Evolutionary conservation across 2,329 filamentous ascomycete species (phyloP), one percentile per base, ranked within the genome.

Genomic region (Aureobasidium sp.): DNA sequence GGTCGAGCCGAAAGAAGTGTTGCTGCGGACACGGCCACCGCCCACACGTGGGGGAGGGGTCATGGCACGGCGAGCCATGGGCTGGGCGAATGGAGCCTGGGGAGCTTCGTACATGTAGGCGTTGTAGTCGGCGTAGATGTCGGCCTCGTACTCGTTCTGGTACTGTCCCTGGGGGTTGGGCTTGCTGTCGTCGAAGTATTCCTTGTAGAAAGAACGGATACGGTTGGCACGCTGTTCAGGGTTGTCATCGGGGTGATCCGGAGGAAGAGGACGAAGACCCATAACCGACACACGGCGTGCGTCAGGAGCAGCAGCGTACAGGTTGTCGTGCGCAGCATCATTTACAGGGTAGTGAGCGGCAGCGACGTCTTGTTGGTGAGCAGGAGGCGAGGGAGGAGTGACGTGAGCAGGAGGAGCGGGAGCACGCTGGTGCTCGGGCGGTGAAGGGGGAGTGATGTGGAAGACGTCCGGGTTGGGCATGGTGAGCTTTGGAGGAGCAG

Each of bases 141-240:
- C 83, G 25, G 83, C 78, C 63, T 88, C 86, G 69, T 90, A 90
- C 68, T 93, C 89, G 64, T 77, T 72, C 29, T 67, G 65, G 30
- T 54, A 54, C 30, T 69, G 65, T 21, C 64, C 69, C 32, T 64
- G 69, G 13, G 72, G 72, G 45, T 76, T 77, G 2, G 77, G 74
- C 71, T 86, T 89, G 63, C 80, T 85, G 45, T 97, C 93, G 67
- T 97, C 94, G 69, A 99, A 99, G 78, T 99, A 99, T 73, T 99
- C 94, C 78, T 97, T 97, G 80, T 99, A 99, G 79, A 99, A 99
- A 4, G 94, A 99, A 73, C 94, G 85, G 67, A 99, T 99, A 63
- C 94, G 87, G 79, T 97, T 97, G 66, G 94, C 94, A 69, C 94
- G 86, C 70, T 93, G 87, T 74, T 97, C 94, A 0, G 94, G 91